These are phyloP conservation scores for Sporothrix curviconia DNA, from an alignment of 2,329 filamentous ascomycete species.

Conservation along the genomic window DNA sequence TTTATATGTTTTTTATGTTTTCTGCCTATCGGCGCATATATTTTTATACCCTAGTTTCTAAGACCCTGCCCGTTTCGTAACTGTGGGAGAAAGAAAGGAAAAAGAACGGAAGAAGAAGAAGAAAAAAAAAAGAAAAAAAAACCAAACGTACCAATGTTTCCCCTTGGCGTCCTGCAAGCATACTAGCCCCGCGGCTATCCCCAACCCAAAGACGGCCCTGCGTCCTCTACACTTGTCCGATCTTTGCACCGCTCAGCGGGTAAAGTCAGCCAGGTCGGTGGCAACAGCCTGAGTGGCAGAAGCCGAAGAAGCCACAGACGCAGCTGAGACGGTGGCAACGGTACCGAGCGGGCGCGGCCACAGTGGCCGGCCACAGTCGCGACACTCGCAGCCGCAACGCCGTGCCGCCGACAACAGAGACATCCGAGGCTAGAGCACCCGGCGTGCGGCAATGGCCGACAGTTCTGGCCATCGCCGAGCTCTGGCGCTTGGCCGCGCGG, in stretches of 20 bases:
- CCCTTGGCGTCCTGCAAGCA: too few relatives aligned
- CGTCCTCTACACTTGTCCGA: too few relatives aligned
- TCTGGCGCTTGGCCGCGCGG: constrained; percentile 23
- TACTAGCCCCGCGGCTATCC: too few relatives aligned
- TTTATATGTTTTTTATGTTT: not conserved
- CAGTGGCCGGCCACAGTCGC: too few relatives aligned
- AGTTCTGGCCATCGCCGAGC: not conserved
- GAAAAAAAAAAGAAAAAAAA: not conserved
- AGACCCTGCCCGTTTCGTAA: not conserved
- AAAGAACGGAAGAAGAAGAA: not conserved
- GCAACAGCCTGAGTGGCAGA: too few relatives aligned
- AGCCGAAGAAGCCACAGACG: constrained; percentile 4
- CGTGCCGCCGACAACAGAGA: constrained; percentile 1
- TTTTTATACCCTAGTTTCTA: constrained; percentile 8
- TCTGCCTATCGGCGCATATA: not conserved
- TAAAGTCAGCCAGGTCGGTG: constrained; percentile 23
- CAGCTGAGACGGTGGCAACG: constrained; percentile 13
- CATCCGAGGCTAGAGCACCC: not conserved
- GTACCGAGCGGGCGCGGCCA: constrained; percentile 5
- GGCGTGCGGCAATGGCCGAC: not conserved
- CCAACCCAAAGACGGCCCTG: too few relatives aligned
- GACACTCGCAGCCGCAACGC: constrained; percentile 9
- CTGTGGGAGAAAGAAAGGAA: not conserved
- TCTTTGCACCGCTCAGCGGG: constrained; percentile 17
- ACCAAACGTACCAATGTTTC: not conserved